A percentile compares a stretch with the other conserved stretches of the same genome.
Evolutionary conservation across 208 protist species (phyloP).

Genomic region (Borovskyia barvae): DNA sequence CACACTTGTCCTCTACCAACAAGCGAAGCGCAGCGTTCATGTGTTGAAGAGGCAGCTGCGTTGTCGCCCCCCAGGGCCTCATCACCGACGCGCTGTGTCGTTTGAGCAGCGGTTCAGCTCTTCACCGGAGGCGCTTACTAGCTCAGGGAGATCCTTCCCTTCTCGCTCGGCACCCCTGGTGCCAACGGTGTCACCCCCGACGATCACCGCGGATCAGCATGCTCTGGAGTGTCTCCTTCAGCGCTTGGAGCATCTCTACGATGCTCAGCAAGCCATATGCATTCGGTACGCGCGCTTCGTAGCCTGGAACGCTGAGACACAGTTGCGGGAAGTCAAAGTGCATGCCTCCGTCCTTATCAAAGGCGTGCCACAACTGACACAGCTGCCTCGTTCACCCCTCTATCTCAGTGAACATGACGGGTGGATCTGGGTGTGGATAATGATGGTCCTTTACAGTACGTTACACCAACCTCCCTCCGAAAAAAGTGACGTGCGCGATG

Average conservation of each 20-base stretch:
- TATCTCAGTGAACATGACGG: constrained; percentile 35
- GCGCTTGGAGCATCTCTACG: constrained; percentile 6
- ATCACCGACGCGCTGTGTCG: neutral
- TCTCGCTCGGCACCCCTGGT: neutral
- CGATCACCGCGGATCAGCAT: neutral
- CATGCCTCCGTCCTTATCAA: constrained; percentile 10
- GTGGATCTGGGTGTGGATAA: constrained; percentile 47
- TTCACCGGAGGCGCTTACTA: neutral
- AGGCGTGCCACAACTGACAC: constrained; percentile 20
- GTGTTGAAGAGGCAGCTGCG: neutral
- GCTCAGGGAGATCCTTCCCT: constrained; percentile 9
- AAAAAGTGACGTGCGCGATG: no score
- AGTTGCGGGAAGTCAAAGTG: constrained; percentile 30
- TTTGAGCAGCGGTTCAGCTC: neutral
- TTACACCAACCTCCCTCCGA: constrained; percentile 1
- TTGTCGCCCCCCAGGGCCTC: constrained; percentile 5
- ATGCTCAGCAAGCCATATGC: constrained; percentile 8
- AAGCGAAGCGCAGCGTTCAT: constrained; percentile 5
- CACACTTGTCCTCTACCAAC: constrained; percentile 22
- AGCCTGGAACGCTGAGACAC: constrained; percentile 35
- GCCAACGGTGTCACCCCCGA: neutral
- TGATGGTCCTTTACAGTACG: constrained; percentile 17
- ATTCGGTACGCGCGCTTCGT: constrained; percentile 26
- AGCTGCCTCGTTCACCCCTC: constrained; percentile 21
- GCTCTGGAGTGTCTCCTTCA: neutral